phyloP scores from a whole-genome alignment of 495 filamentous ascomycete species.

The Aspergillus baeticus region DNA sequence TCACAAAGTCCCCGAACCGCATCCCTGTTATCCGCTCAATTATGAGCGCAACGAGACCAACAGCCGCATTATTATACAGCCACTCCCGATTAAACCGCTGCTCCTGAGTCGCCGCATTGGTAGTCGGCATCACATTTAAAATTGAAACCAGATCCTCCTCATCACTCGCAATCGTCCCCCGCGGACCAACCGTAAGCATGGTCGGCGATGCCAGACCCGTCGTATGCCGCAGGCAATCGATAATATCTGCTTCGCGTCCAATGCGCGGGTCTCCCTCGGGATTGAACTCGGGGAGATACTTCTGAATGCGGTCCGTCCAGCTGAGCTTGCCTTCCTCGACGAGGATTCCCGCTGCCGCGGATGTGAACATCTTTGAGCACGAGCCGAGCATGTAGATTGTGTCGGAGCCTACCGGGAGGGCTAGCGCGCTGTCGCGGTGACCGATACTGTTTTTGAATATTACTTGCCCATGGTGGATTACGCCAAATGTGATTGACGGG shows the following conservation, averaged over 20 bases:
- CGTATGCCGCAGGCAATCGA: conserved; percentile 47
- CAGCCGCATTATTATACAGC: neutral
- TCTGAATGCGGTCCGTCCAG: conserved; percentile 22
- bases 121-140: conserved; percentile 16
- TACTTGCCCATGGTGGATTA: no score
- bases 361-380: conserved; percentile 36
- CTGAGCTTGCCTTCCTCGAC: conserved; percentile 25
- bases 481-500: no score
- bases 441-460: no score
- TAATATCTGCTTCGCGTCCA: conserved; percentile 35
- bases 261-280: conserved; percentile 16
- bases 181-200: conserved; percentile 25
- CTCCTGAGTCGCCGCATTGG: neutral
- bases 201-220: conserved; percentile 34
- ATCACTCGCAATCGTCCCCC: neutral
- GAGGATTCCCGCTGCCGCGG: conserved; percentile 30
- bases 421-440: no score
- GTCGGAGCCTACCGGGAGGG: no score
- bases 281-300: conserved; percentile 27
- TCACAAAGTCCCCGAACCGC: neutral
- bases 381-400: no score
- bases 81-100: neutral
- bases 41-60: neutral
- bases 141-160: conserved; percentile 27
- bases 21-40: neutral